These are phyloP conservation scores for Alopecurus myosuroides DNA, from an alignment of 176 grass and related monocot species.

Conservation along the genomic window DNA sequence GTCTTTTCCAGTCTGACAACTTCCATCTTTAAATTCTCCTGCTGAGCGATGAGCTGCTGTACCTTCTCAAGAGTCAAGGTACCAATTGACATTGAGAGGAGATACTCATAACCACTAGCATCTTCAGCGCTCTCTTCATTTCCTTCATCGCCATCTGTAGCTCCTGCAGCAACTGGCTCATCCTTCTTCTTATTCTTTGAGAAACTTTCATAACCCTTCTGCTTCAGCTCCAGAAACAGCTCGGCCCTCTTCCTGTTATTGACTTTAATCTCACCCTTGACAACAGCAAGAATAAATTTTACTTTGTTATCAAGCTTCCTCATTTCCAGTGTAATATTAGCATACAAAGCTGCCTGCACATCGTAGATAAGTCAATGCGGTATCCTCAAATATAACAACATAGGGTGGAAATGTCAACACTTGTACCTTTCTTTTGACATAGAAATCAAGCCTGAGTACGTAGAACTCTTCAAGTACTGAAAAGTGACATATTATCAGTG, in stretches of 20 bases:
- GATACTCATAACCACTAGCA: constrained; percentile 73
- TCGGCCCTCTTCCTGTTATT: constrained; percentile 82
- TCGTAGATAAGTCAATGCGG: background rate
- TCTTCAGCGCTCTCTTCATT: constrained; percentile 33
- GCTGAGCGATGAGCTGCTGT: constrained; percentile 51
- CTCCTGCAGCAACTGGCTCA: constrained; percentile 52
- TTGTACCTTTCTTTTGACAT: constrained; percentile 78
- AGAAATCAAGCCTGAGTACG: constrained; percentile 54
- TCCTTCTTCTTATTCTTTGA: constrained; percentile 51
- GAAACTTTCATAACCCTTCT: constrained; percentile 52
- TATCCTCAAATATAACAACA: background rate
- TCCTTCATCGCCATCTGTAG: constrained; percentile 42
- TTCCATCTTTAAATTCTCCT: constrained; percentile 25
- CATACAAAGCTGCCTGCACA: constrained; percentile 47
- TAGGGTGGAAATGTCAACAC: background rate
- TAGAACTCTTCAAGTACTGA: constrained; percentile 83
- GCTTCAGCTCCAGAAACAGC: constrained; percentile 53
- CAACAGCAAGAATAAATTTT: constrained; percentile 69
- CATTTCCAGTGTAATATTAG: constrained; percentile 62
- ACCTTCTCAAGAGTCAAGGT: constrained; percentile 76
- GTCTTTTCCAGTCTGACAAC: constrained; percentile 51
- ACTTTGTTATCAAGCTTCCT: constrained; percentile 65
- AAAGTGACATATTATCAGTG: constrained; percentile 4
- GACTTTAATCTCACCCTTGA: constrained; percentile 48
- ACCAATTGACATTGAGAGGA: constrained; percentile 82